Evolutionary conservation across 352 stramenopile species (phyloP), one percentile per base, ranked within the genome.

Genomic region (Aphanomyces euteiches): DNA sequence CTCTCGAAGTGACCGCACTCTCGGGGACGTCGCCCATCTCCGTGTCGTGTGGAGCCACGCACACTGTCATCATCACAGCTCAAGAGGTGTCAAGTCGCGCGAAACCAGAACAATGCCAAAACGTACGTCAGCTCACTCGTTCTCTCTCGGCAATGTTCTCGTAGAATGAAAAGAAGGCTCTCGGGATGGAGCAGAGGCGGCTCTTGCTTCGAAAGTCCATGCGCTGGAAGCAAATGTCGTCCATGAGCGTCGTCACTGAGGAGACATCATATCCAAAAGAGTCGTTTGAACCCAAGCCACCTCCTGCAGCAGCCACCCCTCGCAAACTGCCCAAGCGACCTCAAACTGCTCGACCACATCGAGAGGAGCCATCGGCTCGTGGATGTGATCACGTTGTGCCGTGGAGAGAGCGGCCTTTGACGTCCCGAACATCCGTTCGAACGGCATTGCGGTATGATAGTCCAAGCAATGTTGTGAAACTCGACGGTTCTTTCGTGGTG

Each of bases 31-130:
- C 82, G 0, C 80, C 82, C 13, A 87, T 82, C 5, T 80, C 75
- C 28, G 74, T 91, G 15, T 73, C 74, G 12, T 91, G 80, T 40
- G 83, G 83, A 38, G 74, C 78, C 21, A 80, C 80, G 3, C 83
- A 91, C 63, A 84, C 82, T 8, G 87, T 90, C 53, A 81, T 89
- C 1, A 78, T 89, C 37, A 91, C 79, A 53, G 78, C 85, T 8
- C 77, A 88, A 37, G 83, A 91, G 47, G 81, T 81, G 39, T 72
- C 64, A 3, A 37, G 53, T 47, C 47, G n/a, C 3, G 34, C 19
- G 37, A 47, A 70, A 19, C 64, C 61, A 47, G 64, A 50, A 54
- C 59, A 70, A 21, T 47, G 61, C 19, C 47, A 36, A 40, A 1
- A 45, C 47, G 64, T 70, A 17, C 54, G 39, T 28, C 28, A 28